Percentiles rank a stretch among this genome's conserved stretches.
Conservation (phyloP, 2,329 filamentous ascomycete genomes). For the Biscogniauxia sp. region DNA sequence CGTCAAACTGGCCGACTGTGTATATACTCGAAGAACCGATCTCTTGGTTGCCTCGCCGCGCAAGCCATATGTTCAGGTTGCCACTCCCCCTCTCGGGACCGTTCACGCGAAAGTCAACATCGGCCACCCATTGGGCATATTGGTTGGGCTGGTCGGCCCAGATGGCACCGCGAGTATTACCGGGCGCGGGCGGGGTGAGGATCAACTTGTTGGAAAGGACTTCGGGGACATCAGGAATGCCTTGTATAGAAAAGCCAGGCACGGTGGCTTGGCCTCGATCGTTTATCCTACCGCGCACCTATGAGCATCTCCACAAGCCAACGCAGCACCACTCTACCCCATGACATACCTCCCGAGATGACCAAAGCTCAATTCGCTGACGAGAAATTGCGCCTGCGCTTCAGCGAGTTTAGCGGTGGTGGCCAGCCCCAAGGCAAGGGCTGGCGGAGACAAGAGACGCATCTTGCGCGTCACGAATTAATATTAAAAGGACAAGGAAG, state of each 20-base stretch:
- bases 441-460: slow-evolving; percentile 39
- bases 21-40: slow-evolving; percentile 78
- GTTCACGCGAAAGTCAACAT: slow-evolving; percentile 83
- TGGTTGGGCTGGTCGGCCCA: slow-evolving; percentile 69
- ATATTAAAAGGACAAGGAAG: slow-evolving; percentile 11
- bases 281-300: slow-evolving; percentile 55
- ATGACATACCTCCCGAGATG: slow-evolving; percentile 57
- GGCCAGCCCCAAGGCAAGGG: slow-evolving; percentile 43
- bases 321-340: background rate
- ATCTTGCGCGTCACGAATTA: slow-evolving; percentile 34
- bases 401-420: slow-evolving; percentile 43
- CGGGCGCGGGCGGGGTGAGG: slow-evolving; percentile 83
- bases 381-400: slow-evolving; percentile 62
- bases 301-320: slow-evolving; percentile 15
- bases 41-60: slow-evolving; percentile 61
- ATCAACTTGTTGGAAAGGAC: slow-evolving; percentile 86
- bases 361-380: slow-evolving; percentile 77
- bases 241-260: slow-evolving; percentile 54
- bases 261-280: slow-evolving; percentile 52
- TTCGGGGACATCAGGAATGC: slow-evolving; percentile 55
- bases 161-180: slow-evolving; percentile 77
- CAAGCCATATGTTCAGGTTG: slow-evolving; percentile 93
- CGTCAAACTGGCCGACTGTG: slow-evolving; percentile 81
- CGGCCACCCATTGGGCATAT: slow-evolving; percentile 72
- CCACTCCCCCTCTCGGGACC: slow-evolving; percentile 83